Evolutionary conservation across 1,284 basidiomycete species (phyloP).

Genomic region (Fomitopsis betulina): DNA sequence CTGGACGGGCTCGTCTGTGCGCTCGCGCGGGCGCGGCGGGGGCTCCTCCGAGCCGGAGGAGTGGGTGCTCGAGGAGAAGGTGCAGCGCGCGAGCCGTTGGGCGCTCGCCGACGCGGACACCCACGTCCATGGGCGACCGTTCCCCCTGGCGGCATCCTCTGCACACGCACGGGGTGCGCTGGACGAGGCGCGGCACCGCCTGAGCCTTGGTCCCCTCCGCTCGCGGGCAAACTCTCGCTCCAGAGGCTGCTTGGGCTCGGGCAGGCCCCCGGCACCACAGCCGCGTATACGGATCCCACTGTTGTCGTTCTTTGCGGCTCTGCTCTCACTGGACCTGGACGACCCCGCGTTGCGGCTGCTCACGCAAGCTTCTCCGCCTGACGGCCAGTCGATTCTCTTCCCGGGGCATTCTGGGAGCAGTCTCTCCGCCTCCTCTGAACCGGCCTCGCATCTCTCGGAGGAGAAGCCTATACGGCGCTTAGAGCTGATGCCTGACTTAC

Average conservation of each 20-base stretch:
- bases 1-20: constrained; percentile 13
- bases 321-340: constrained; percentile 31
- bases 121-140: not conserved
- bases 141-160: constrained; percentile 5
- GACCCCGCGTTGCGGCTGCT: constrained; percentile 30
- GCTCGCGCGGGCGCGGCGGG: not conserved
- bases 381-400: constrained; percentile 29
- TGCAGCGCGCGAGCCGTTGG: constrained; percentile 20
- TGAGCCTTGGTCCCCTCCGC: constrained; percentile 11
- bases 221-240: constrained; percentile 17
- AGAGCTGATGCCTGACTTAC: not conserved
- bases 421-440: not conserved
- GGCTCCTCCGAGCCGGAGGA: constrained; percentile 15
- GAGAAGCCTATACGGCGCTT: not conserved
- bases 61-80: constrained; percentile 24
- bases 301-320: constrained; percentile 27
- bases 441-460: constrained; percentile 2
- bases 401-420: constrained; percentile 20
- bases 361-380: constrained; percentile 21
- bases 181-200: not conserved
- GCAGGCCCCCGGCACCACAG: constrained; percentile 15
- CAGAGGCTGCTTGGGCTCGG: constrained; percentile 5
- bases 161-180: constrained; percentile 1
- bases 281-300: constrained; percentile 28
- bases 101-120: constrained; percentile 9